Evolutionary conservation across 2,329 filamentous ascomycete species (phyloP), one percentile per base, ranked within the genome.

Genomic region (Penicillium sp.): DNA sequence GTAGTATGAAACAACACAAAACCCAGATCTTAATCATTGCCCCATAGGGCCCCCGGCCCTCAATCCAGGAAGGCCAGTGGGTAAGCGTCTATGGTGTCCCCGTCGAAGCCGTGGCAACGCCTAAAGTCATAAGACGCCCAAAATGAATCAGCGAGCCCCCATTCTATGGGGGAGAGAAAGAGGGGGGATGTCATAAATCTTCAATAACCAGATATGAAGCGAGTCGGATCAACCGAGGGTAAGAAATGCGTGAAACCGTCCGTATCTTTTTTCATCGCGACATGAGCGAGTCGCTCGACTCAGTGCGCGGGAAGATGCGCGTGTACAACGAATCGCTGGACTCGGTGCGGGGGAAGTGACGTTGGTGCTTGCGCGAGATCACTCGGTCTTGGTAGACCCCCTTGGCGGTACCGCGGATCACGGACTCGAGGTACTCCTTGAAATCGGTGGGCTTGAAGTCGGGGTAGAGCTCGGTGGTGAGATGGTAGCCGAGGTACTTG

Each of bases 401-500:
- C 63, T 65, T 67, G 13, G 66, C 72, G 24, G 71, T 74, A 10
- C 77, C 77, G 9, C 64, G 67, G 23, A 79, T 56, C 6, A 79
- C 63, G 1, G 73, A 70, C 45, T 71, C 60, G 8, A 76, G 62
- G 52, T 73, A 78, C 6, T 70, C 67, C 52, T 66, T 65, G 57
- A 77, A 75, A 16, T 66, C 65, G 29, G 61, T 72, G 1, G 69
- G 70, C 47, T 73, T 55, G 49, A 82, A 70, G 18, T 81, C 79
- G 3, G 81, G 81, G 59, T 83, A 84, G 23, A 84, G 67, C 16
- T 83, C 77, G 58, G 76, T 77, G 29, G 70, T 74, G 49, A 75
- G 70, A 16, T 83, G 53, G 62, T 84, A 83, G 2, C 81, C 81
- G 5, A 85, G 69, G 54, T 83, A 83, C 45, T 73, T 70, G 10